Evolutionary conservation across 306 rosid genomes (phyloP).

Genomic region (Fragaria iinumae): DNA sequence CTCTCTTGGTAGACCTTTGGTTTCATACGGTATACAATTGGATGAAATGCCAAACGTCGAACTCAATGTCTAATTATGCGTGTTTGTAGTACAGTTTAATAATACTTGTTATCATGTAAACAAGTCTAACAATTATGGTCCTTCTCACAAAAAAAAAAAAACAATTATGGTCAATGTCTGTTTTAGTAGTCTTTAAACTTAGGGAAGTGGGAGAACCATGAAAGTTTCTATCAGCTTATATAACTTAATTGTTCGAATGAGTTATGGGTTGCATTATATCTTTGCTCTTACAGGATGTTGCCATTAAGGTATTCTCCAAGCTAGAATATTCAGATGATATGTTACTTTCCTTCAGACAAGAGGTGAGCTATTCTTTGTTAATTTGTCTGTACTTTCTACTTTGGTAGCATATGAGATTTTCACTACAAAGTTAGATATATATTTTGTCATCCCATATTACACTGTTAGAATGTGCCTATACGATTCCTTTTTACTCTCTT

Average conservation of each 20-base stretch:
- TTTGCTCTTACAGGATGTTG: constrained; percentile 72
- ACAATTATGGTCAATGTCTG: background rate
- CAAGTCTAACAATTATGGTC: background rate
- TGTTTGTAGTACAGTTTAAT: background rate
- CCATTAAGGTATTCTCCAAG: constrained; percentile 85
- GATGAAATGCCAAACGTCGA: background rate
- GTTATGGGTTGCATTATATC: constrained; percentile 24
- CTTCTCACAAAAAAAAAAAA: too few relatives aligned
- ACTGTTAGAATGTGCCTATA: background rate
- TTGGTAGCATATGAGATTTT: background rate
- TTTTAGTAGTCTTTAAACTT: background rate
- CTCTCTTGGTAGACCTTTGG: background rate
- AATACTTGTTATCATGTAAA: background rate
- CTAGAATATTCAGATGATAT: constrained; percentile 79
- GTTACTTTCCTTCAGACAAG: constrained; percentile 75
- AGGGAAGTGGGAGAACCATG: constrained; percentile 8
- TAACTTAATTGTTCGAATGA: constrained; percentile 24
- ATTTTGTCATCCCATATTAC: background rate
- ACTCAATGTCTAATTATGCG: background rate
- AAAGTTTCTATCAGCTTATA: background rate
- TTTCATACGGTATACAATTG: background rate
- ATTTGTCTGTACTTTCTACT: background rate
- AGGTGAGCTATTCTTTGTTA: constrained; percentile 46
- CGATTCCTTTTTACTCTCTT: background rate
- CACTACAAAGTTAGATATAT: background rate